Evolutionary conservation across 768 basidiomycete genomes (phyloP).

Genomic region (Boletus rex-veris): DNA sequence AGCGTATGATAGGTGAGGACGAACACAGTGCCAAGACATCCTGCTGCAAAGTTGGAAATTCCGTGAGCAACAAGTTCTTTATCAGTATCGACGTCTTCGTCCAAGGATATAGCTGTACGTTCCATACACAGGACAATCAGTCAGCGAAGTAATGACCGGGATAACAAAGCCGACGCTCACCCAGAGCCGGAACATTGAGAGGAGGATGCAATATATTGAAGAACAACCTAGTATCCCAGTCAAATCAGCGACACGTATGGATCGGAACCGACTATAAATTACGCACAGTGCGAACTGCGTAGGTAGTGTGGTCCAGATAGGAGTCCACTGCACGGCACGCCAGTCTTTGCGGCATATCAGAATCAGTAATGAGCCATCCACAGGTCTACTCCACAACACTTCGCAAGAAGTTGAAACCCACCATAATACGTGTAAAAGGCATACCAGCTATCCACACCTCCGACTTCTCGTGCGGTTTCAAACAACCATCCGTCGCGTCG

Average conservation of each 20-base stretch:
- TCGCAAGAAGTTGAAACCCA: constrained; percentile 31
- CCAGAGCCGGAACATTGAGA: constrained; percentile 85
- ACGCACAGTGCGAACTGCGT: constrained; percentile 89
- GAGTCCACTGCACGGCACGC: constrained; percentile 52
- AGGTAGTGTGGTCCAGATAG: constrained; percentile 81
- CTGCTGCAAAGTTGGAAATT: constrained; percentile 83
- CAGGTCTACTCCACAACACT: background rate
- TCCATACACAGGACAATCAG: background rate
- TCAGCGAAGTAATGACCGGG: background rate
- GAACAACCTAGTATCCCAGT: constrained; percentile 52
- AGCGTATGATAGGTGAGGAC: constrained; percentile 22
- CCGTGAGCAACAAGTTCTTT: constrained; percentile 92
- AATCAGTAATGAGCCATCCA: background rate
- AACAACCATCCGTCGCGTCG: constrained; percentile 82
- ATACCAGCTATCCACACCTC: constrained; percentile 58
- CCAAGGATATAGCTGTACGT: constrained; percentile 73
- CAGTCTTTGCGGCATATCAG: constrained; percentile 46
- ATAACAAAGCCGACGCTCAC: constrained; percentile 35
- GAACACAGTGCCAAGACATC: constrained; percentile 76
- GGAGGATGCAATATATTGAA: constrained; percentile 86
- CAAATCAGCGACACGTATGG: constrained; percentile 20
- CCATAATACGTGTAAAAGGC: constrained; percentile 80
- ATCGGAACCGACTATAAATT: constrained; percentile 5
- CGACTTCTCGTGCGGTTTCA: constrained; percentile 44
- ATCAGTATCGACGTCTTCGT: constrained; percentile 87